Evolutionary conservation across 306 rosid species (phyloP), one percentile per base, ranked within the genome.

Genomic region (Dalbergia oliveri): DNA sequence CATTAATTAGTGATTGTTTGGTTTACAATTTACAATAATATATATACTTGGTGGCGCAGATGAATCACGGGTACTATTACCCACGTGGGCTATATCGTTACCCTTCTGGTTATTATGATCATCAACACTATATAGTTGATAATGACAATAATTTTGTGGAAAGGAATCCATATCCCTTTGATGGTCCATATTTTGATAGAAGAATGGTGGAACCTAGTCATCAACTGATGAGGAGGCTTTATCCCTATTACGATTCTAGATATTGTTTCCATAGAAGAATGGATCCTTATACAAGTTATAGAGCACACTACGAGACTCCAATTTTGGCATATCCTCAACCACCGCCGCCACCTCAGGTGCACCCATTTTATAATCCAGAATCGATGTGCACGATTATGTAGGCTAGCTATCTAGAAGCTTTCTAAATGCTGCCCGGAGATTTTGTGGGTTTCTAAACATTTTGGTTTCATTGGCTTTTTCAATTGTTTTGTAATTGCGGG

Each of bases 151-250:
- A 73, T 10, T 45, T 73, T n/a, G 78, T 72, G 21, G 84, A 73
- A 41, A 72, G 50, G 43, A 80, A 80, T 54, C 84, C 79, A 53
- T 72, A 80, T 43, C 79, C 83, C 8, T 80, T 80, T 65, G 83
- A 72, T 54, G 84, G 73, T n/a, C 68, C 84, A 64, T 64, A 65
- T 43, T 16, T 64, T 66, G 84, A 72, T 23, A 72, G 79, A 72
- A 80, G 83, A 72, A 50, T 61, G 78, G 66, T 79, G 57, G 66
- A 72, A 18, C 31, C 75, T 12, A 43, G 54, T 19, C 21, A 41
- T 13, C 23, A 16, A 53, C 5, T 34, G 57, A 47, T 4, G 72
- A 50, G 51, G 11, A 56, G 66, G 6, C 47, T 66, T 11, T 33
- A 26, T 73, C 57, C 65, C 3, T 23, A 53, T 64, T 64, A 72